Conservation (phyloP, 78 protist species). For the Dictyostelium citrinum region DNA sequence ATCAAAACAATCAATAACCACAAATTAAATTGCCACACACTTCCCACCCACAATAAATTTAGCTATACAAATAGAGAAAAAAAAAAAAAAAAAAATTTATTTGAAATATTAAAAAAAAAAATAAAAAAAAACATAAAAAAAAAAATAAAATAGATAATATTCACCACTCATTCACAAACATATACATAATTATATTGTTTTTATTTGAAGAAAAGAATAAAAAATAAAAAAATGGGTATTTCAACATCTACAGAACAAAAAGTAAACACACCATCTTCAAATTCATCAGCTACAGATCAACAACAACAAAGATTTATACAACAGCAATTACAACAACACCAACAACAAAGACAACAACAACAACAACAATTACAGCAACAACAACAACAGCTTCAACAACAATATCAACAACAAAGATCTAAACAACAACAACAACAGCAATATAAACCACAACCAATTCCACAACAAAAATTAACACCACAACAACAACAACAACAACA, state of each 20-base stretch:
- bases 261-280: not conserved
- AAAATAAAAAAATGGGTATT: slow-evolving; percentile 36
- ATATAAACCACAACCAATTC: not conserved
- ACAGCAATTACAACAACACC: slow-evolving; percentile 34
- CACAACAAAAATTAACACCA: not conserved
- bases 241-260: slow-evolving; percentile 65
- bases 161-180: not conserved
- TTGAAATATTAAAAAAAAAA: not conserved
- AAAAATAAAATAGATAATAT: no score
- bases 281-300: not conserved
- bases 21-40: not conserved
- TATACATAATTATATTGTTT: not conserved
- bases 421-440: not conserved
- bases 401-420: not conserved
- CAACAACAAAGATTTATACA: slow-evolving; percentile 53
- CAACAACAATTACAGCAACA: slow-evolving; percentile 30
- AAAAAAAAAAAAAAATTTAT: not conserved
- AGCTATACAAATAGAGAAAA: not conserved
- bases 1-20: not conserved
- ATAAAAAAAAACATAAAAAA: no score
- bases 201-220: not conserved
- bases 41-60: not conserved
- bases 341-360: slow-evolving; percentile 24
- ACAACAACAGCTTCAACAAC: slow-evolving; percentile 1
- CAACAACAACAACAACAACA: not conserved